A percentile compares a stretch with the other conserved stretches of the same genome.
phyloP scores from a whole-genome alignment of 2,329 filamentous ascomycete genomes.

The Cytospora leucostoma region DNA sequence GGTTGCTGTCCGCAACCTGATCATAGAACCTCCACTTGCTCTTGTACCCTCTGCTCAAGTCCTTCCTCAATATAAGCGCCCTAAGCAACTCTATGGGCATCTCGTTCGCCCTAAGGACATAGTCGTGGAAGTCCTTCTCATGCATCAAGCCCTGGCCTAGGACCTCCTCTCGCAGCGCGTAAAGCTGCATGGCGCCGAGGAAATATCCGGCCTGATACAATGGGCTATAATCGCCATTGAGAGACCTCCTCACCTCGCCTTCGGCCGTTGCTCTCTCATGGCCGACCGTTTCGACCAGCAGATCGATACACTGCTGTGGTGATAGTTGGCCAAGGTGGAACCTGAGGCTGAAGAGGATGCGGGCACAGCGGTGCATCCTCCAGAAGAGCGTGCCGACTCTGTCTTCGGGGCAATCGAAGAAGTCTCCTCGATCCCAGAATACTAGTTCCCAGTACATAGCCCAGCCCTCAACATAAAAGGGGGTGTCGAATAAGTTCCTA shows the following conservation, averaged over 20 bases:
- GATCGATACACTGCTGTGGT: constrained; percentile 56
- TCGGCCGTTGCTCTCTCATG: constrained; percentile 62
- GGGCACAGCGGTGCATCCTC: constrained; percentile 62
- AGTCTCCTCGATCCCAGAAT: constrained; percentile 56
- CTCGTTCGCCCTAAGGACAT: constrained; percentile 48
- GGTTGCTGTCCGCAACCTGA: neutral
- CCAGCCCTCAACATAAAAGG: constrained; percentile 64
- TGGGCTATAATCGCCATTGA: constrained; percentile 57
- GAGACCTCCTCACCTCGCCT: constrained; percentile 59
- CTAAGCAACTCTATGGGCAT: constrained; percentile 27
- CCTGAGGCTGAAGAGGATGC: constrained; percentile 59
- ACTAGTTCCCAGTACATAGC: constrained; percentile 64
- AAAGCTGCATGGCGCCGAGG: constrained; percentile 59
- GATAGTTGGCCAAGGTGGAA: constrained; percentile 59
- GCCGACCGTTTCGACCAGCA: constrained; percentile 57
- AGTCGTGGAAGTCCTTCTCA: constrained; percentile 60
- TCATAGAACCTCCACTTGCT: constrained; percentile 25
- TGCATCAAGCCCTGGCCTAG: constrained; percentile 37
- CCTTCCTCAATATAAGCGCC: constrained; percentile 22
- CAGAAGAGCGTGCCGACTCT: constrained; percentile 61
- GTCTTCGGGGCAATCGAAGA: constrained; percentile 52
- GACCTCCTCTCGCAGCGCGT: constrained; percentile 51
- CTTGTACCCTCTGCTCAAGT: constrained; percentile 22
- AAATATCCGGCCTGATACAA: constrained; percentile 63
- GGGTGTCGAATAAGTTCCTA: constrained; percentile 54